A percentile compares a stretch with the other conserved stretches of the same genome.
phyloP scores from a whole-genome alignment of 169 alveolate species.

The Plasmodium gaboni region DNA sequence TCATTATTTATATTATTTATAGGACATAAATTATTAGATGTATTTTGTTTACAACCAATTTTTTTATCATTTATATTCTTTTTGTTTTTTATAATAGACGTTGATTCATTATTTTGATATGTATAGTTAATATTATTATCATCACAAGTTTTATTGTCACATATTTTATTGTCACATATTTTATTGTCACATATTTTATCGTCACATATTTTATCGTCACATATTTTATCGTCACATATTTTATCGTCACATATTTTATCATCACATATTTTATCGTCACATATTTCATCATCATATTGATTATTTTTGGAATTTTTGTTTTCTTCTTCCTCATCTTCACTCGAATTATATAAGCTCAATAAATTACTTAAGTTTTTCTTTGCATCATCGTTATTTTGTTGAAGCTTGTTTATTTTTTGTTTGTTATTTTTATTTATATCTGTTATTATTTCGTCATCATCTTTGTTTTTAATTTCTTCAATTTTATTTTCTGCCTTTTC shows the following conservation, averaged over 20 bases:
- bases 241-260: neutral
- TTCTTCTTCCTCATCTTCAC: conserved; percentile 51
- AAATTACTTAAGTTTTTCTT: conserved; percentile 21
- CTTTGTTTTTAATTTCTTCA: neutral
- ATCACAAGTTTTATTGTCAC: too few species aligned
- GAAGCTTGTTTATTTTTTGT: neutral
- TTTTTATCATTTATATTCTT: too few species aligned
- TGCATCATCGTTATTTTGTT: neutral
- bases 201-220: too few species aligned
- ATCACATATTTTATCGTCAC: neutral
- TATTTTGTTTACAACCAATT: too few species aligned
- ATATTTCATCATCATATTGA: neutral
- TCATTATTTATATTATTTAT: too few species aligned
- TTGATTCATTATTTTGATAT: too few species aligned
- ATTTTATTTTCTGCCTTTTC: neutral
- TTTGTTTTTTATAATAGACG: too few species aligned
- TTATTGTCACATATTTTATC: too few species aligned
- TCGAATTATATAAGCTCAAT: conserved; percentile 35
- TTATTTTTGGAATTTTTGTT: neutral
- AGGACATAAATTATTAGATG: too few species aligned
- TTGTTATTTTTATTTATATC: neutral
- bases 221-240: too few species aligned
- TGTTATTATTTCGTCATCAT: neutral
- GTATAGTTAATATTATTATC: too few species aligned
- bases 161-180: too few species aligned